Conservation (phyloP, 2,329 filamentous ascomycete species). For the Xylariaceae sp. region DNA sequence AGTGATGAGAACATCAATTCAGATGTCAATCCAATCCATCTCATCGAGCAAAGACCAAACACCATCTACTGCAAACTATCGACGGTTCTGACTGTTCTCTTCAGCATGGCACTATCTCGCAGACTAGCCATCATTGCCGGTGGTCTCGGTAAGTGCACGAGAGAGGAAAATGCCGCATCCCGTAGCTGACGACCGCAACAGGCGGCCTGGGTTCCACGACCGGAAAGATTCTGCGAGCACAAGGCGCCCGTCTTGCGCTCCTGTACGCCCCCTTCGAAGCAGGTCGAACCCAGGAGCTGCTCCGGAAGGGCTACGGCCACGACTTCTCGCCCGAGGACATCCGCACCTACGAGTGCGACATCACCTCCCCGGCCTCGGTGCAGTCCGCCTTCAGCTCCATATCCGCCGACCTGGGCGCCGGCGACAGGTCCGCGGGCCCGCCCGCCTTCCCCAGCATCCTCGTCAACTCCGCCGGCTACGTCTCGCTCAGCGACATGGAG, state of each 20-base stretch:
- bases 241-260: conserved; percentile 39
- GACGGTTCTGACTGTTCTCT: too few species aligned
- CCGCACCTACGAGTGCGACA: conserved; percentile 29
- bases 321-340: conserved; percentile 6
- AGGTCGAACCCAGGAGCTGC: conserved; percentile 28
- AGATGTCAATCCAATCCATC: too few species aligned
- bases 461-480: conserved; percentile 34
- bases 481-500: conserved; percentile 40
- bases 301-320: conserved; percentile 31
- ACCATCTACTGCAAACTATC: too few species aligned
- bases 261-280: conserved; percentile 44
- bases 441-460: conserved; percentile 21
- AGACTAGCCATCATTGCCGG: conserved; percentile 38
- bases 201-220: conserved; percentile 39
- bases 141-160: conserved; percentile 33
- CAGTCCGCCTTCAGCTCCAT: conserved; percentile 20
- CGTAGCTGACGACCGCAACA: conserved; percentile 5
- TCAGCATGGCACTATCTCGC: conserved; percentile 34
- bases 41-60: too few species aligned
- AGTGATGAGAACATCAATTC: too few species aligned
- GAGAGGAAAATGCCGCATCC: background rate
- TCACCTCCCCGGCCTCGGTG: conserved; percentile 26
- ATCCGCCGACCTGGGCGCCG: conserved; percentile 2
- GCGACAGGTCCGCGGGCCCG: background rate
- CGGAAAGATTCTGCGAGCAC: conserved; percentile 33